Evolutionary conservation across 176 grass and related monocot species (phyloP).

Genomic region (Chloris gayana): DNA sequence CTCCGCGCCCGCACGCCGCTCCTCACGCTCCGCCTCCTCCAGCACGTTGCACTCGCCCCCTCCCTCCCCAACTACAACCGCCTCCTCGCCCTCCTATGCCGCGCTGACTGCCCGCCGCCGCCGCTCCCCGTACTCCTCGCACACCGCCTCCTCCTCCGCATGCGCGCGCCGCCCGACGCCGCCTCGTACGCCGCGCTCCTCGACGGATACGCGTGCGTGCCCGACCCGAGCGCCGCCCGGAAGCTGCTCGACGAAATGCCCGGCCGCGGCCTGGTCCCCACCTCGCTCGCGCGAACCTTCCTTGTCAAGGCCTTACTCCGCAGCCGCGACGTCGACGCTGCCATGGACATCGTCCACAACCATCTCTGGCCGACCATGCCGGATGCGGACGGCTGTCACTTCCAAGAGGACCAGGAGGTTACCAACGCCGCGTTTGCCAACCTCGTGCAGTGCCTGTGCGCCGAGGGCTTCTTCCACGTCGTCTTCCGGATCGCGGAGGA

Average conservation of each 20-base stretch:
- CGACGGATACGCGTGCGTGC: conserved; percentile 49
- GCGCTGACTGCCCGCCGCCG: background rate
- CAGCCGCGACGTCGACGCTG: conserved; percentile 41
- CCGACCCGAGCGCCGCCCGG: conserved; percentile 52
- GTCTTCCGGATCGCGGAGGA: conserved; percentile 67
- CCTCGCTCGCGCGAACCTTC: conserved; percentile 61
- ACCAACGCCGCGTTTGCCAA: conserved; percentile 80
- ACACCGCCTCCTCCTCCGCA: conserved; percentile 57
- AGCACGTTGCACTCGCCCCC: background rate
- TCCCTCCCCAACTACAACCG: background rate
- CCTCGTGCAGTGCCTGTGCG: conserved; percentile 73
- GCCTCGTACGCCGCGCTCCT: conserved; percentile 62
- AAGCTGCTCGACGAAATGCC: conserved; percentile 85
- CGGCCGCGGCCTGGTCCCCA: conserved; percentile 40
- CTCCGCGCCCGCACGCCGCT: background rate
- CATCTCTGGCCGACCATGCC: conserved; percentile 57
- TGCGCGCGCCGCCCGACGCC: conserved; percentile 10
- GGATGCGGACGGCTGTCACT: accelerated
- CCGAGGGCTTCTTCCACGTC: conserved; percentile 67
- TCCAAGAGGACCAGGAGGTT: conserved; percentile 40
- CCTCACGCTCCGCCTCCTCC: background rate
- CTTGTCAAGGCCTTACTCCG: conserved; percentile 73
- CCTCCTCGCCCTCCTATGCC: background rate
- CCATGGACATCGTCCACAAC: conserved; percentile 43
- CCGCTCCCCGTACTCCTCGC: conserved; percentile 37